Base-by-base conservation (phyloP, 2,329 filamentous ascomycete genomes). In the Coniochaeta ligniaria region DNA sequence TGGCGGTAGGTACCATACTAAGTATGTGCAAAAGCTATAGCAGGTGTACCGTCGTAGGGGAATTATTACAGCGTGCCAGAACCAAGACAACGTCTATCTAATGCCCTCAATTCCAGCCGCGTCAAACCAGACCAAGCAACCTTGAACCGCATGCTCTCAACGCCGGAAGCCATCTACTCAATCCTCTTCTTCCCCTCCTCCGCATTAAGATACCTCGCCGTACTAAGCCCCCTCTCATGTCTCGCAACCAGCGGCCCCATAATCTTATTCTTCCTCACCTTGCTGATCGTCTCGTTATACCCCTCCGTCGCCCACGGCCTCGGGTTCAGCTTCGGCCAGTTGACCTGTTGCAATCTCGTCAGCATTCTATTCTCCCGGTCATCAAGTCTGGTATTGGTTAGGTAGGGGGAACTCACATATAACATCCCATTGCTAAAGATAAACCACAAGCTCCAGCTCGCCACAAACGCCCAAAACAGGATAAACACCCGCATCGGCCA, bases 141-240 rank as follows among this genome's bases (percentile, higher is more conserved):
- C n/a, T 16, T 38, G 12, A 50, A 50, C 20, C 24, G 24, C 22
- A 31, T 31, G 47, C 56, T 45, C 14, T 38, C 24, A 47, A 2
- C 43, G 11, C n/a, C 9, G n/a, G 7, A 4, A 9, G 2, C 20
- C 6, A 2, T 64, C 67, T 83, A 93, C 73, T 99, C 95, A 70
- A 96, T 96, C 73, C 95, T 91, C 84, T 97, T 99, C 83, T 99
- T 99, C 59, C 95, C 95, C 76, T 99, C 95, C 74, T 99, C 95
- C 60, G 96, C 85, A 67, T 89, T 95, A 35, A 91, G 83, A 67
- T 96, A 88, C 63, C 91, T 83, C 50, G 89, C 88, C 65, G 90
- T 91, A 76, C 92, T 96, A 63, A 91, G 83, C 2, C 92, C 92
- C 17, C 93, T 82, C 75, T 96, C 91, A 71, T 96, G 92, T 56